phyloP scores from a whole-genome alignment of 2,329 filamentous ascomycete species.

The Diaporthe ampelina region DNA sequence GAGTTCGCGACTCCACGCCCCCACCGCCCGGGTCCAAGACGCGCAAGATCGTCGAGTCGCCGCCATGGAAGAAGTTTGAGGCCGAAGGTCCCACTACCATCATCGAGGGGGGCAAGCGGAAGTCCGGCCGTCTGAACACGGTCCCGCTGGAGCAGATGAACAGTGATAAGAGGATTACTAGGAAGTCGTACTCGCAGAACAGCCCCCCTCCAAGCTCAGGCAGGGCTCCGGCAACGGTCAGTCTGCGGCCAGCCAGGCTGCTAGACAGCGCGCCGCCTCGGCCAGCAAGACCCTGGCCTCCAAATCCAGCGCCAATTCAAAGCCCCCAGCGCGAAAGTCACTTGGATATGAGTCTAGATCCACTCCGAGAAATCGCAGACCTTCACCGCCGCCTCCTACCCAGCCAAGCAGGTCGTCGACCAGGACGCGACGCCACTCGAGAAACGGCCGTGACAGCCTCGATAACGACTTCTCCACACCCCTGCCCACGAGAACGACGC shows the following conservation, averaged over 20 bases:
- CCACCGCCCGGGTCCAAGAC: constrained; percentile 51
- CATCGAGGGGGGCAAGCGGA: constrained; percentile 78
- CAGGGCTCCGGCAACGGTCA: constrained; percentile 49
- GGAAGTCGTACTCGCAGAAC: constrained; percentile 57
- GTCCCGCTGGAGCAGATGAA: constrained; percentile 67
- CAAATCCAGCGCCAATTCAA: constrained; percentile 27
- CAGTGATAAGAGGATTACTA: constrained; percentile 65
- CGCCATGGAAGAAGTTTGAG: constrained; percentile 91
- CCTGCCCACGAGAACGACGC: constrained; percentile 33
- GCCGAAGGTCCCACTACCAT: constrained; percentile 92
- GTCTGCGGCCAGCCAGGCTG: constrained; percentile 42
- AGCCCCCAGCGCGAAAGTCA: constrained; percentile 36
- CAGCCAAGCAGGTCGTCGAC: constrained; percentile 42
- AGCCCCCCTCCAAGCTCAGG: constrained; percentile 49
- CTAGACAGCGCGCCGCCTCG: constrained; percentile 49
- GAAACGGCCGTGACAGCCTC: constrained; percentile 46
- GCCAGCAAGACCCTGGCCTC: constrained; percentile 47
- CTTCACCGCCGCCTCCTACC: constrained; percentile 56
- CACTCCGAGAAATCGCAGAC: constrained; percentile 36
- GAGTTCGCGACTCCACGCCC: constrained; percentile 63
- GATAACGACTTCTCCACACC: constrained; percentile 46
- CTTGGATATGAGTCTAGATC: constrained; percentile 44
- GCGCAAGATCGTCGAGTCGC: constrained; percentile 74
- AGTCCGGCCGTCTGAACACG: constrained; percentile 74
- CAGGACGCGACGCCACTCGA: constrained; percentile 49